Conservation (phyloP, 208 protist species). For the Leishmania mexicana region DNA sequence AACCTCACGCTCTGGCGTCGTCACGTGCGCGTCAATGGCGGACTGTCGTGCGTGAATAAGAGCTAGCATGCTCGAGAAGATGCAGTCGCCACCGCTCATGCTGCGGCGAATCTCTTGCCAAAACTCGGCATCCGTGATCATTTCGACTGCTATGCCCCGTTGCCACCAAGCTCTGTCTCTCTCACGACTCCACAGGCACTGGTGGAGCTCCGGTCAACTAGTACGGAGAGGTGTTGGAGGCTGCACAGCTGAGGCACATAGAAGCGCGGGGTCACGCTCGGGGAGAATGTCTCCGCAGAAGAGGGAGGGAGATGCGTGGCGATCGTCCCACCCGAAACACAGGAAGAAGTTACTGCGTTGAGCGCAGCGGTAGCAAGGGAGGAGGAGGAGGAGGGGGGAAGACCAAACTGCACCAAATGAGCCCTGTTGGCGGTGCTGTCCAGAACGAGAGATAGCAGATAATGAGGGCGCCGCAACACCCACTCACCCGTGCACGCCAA, state of each 20-base stretch:
- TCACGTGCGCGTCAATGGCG: constrained; percentile 48
- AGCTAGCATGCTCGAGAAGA: constrained; percentile 72
- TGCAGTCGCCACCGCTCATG: constrained; percentile 53
- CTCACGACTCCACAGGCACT: background rate
- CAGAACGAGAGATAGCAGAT: background rate
- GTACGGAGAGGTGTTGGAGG: background rate
- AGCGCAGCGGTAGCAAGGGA: background rate
- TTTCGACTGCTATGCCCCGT: constrained; percentile 2
- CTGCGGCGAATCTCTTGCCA: constrained; percentile 76
- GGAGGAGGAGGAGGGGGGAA: background rate
- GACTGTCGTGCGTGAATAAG: constrained; percentile 69
- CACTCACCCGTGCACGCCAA: background rate
- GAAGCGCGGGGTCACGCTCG: background rate
- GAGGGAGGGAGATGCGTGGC: background rate
- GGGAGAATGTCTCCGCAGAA: background rate
- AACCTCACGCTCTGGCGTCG: constrained; percentile 42
- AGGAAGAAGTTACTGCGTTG: background rate
- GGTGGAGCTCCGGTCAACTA: background rate
- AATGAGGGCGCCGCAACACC: background rate
- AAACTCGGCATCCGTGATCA: constrained; percentile 90
- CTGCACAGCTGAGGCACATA: background rate
- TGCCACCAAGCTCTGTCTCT: background rate
- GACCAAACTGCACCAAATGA: background rate
- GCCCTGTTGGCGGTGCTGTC: background rate
- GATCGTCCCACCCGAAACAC: background rate